Conservation (phyloP, 495 filamentous ascomycete genomes). For the Amphirosellinia nigrospora region DNA sequence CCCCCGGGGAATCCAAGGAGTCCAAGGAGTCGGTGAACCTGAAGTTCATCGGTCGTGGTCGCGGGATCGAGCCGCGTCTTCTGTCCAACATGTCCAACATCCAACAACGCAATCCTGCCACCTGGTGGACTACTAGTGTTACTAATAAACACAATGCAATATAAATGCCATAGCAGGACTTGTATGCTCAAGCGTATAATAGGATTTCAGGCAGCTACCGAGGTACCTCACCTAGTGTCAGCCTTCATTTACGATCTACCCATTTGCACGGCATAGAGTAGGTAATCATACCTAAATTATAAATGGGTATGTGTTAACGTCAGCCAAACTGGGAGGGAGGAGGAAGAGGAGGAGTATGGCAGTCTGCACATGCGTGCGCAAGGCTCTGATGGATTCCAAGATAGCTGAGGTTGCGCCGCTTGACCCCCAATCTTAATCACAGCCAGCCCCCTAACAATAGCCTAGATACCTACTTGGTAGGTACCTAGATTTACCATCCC, state of each 20-base stretch:
- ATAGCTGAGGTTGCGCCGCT: slow-evolving; percentile 11
- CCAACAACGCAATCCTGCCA: slow-evolving; percentile 12
- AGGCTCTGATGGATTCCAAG: neutral
- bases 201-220: neutral
- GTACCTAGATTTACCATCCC: too few species aligned
- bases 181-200: neutral
- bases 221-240: too few species aligned
- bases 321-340: neutral
- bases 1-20: too few species aligned
- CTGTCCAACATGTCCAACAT: slow-evolving; percentile 8
- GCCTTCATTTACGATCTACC: neutral
- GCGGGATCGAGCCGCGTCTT: slow-evolving; percentile 24
- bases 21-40: neutral
- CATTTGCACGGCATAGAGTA: neutral
- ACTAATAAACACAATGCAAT: too few species aligned
- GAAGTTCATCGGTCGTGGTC: neutral
- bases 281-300: neutral
- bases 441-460: neutral
- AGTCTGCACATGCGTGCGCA: neutral
- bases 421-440: neutral
- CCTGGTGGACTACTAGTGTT: neutral
- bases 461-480: neutral
- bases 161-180: neutral
- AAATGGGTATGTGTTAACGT: slow-evolving; percentile 11
- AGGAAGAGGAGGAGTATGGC: too few species aligned